Evolutionary conservation across 257 asterid genomes (phyloP).

Genomic region (Pogostemon cablin): DNA sequence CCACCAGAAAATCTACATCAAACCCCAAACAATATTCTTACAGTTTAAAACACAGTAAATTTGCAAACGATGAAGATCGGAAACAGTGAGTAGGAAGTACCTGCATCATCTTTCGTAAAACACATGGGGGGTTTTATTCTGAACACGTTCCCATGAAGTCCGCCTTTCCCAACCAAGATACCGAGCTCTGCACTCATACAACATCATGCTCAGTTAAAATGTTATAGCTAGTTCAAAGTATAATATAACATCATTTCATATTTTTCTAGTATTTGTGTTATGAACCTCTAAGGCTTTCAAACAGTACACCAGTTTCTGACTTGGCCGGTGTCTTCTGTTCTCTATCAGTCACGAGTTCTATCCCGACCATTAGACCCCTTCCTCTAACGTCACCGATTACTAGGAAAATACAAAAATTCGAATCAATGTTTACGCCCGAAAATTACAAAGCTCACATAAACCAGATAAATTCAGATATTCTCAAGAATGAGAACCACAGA

Average conservation of each 20-base stretch:
- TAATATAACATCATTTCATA: background rate
- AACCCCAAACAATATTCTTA: background rate
- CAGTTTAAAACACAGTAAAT: background rate
- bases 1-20: conserved; percentile 82
- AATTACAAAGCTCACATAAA: background rate
- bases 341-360: conserved; percentile 87
- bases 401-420: conserved; percentile 25
- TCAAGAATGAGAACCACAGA: conserved; percentile 5
- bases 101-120: conserved; percentile 86
- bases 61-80: background rate
- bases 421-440: conserved; percentile 3
- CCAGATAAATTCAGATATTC: background rate
- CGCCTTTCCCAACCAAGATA: conserved; percentile 92
- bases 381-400: conserved; percentile 98
- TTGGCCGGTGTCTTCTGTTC: conserved; percentile 80
- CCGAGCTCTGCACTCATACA: conserved; percentile 67
- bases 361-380: conserved; percentile 89
- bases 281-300: conserved; percentile 92
- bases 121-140: conserved; percentile 99
- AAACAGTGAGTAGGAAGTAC: conserved; percentile 39
- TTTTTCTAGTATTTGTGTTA: background rate
- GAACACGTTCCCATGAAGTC: conserved; percentile 91
- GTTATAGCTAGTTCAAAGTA: conserved; percentile 1
- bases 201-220: conserved; percentile 2
- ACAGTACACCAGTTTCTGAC: conserved; percentile 82